Conservation (phyloP, 1,284 basidiomycete species). For the Austropuccinia psidii region DNA sequence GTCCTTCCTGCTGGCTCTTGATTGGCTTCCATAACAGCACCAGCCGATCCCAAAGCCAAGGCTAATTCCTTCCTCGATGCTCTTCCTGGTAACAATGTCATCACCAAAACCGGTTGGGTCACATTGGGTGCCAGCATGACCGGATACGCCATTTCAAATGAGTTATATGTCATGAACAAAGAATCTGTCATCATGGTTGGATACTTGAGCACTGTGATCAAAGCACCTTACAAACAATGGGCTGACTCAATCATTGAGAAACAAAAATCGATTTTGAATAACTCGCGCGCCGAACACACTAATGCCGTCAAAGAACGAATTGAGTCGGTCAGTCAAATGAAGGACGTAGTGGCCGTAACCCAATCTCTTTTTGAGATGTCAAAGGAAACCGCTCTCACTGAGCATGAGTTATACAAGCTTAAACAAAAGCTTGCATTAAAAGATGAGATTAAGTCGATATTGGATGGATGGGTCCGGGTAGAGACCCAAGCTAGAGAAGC, state of each 20-base stretch:
- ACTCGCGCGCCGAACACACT: conserved; percentile 80
- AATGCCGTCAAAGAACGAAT: conserved; percentile 89
- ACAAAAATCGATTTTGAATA: conserved; percentile 72
- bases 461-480: conserved; percentile 96
- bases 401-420: conserved; percentile 82
- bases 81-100: conserved; percentile 80
- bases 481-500: conserved; percentile 95
- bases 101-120: conserved; percentile 69
- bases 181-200: conserved; percentile 55
- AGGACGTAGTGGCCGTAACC: conserved; percentile 85
- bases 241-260: conserved; percentile 73
- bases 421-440: conserved; percentile 81
- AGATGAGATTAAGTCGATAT: conserved; percentile 81
- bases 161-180: conserved; percentile 49
- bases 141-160: conserved; percentile 47
- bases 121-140: conserved; percentile 37
- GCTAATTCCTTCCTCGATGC: conserved; percentile 85
- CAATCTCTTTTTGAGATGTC: conserved; percentile 84
- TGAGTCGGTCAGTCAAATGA: conserved; percentile 79
- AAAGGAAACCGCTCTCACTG: conserved; percentile 84
- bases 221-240: conserved; percentile 87
- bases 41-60: conserved; percentile 66
- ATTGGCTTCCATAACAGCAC: too few species aligned
- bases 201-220: conserved; percentile 69
- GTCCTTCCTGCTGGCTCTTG: background rate